Base-by-base conservation (phyloP, 1,284 basidiomycete species). In the Malassezia restricta region DNA sequence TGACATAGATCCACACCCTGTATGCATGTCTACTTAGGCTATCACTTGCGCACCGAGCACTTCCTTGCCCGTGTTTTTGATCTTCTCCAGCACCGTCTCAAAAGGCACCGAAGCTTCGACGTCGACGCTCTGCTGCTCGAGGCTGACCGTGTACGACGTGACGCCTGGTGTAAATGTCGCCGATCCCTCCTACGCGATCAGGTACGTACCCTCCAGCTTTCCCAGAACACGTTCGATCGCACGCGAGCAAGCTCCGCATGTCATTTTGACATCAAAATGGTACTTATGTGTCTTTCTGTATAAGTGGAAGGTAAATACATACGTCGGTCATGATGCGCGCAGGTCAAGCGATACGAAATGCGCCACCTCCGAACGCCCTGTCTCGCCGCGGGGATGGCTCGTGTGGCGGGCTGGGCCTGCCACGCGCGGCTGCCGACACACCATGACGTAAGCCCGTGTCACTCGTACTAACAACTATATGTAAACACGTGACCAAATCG, bases 1-100 rank as follows among this genome's bases (percentile, higher is more conserved):
- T 44, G 8, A 20, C 47, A 24, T 54, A 54, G 51, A 12, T 6
- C 3, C n/a, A 24, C 15, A 28, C 11, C 17, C 28, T 43, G 41
- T 14, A 24, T 29, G 12, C 12, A 24, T 27, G 9, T 31, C 11
- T n/a, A 24, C 24, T 9, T 47, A 47, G 0, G 44, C 33, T 14
- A 49, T 35, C 29, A 48, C 37, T 31, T 49, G 29, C 15, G 37
- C 28, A 5, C 14, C 30, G 17, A 50, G 24, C 52, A 82, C 82
- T 79, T 83, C 80, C 76, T 89, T 89, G 59, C 87, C 87, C 3
- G 86, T 89, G 80, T 87, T 89, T 78, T 82, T 81, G 73, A 89
- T 86, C 77, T 79, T 85, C 44, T 76, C 81, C 35, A 82, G 73
- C 40, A 87, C 77, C 4, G 78, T 78, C 0, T 87, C 84, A 69